phyloP scores from a whole-genome alignment of 805 yeast genomes.

The Grigorovia jiainica region DNA sequence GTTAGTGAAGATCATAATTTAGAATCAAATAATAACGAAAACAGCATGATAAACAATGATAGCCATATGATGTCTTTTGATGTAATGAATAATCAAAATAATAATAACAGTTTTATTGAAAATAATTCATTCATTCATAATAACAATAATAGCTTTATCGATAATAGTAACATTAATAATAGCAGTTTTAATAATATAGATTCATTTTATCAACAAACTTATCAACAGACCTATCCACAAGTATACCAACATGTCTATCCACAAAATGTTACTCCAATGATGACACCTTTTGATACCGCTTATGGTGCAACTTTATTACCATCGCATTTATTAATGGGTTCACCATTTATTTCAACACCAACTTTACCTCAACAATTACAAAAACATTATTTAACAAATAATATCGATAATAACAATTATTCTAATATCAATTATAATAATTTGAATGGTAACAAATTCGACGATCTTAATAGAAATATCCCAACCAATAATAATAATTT shows the following conservation, averaged over 20 bases:
- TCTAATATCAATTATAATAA: not conserved
- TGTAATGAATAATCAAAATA: too few relatives aligned
- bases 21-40: too few relatives aligned
- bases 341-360: constrained; percentile 45
- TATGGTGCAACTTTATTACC: constrained; percentile 59
- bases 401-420: not conserved
- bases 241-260: constrained; percentile 3
- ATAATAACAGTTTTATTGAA: not conserved
- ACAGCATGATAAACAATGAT: too few relatives aligned
- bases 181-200: not conserved
- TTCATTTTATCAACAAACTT: constrained; percentile 1
- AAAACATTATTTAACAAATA: constrained; percentile 2
- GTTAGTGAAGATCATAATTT: too few relatives aligned
- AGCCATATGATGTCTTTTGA: too few relatives aligned
- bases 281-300: constrained; percentile 51
- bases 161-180: not conserved
- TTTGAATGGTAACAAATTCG: not conserved
- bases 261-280: constrained; percentile 25
- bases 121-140: not conserved
- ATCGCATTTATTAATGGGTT: constrained; percentile 46
- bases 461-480: not conserved
- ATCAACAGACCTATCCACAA: constrained; percentile 1
- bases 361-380: constrained; percentile 13
- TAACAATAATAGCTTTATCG: too few relatives aligned
- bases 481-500: not conserved